phyloP scores from a whole-genome alignment of 441 rosid species.

The Syzygium syzygioides region DNA sequence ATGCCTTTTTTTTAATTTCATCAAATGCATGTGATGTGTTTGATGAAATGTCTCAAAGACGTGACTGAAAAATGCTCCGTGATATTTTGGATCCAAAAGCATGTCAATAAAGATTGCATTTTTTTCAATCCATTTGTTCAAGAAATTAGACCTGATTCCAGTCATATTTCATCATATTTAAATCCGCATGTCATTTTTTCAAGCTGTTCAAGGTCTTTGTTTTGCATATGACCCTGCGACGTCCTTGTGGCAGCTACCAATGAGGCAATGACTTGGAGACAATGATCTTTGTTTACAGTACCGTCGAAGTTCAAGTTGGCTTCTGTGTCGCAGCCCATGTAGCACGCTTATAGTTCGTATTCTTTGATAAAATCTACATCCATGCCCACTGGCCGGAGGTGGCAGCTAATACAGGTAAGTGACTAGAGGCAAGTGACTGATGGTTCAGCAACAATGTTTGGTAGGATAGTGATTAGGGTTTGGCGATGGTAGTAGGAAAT shows the following conservation, averaged over 20 bases:
- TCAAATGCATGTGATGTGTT: neutral
- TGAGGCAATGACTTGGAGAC: neutral
- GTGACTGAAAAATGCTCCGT: neutral
- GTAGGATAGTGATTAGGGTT: too few relatives aligned
- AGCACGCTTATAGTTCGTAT: neutral
- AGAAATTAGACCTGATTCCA: neutral
- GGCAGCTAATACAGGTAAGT: neutral
- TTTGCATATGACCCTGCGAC: neutral
- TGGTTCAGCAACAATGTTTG: neutral
- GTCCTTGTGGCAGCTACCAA: neutral
- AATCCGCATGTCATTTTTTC: neutral
- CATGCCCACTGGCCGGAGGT: neutral
- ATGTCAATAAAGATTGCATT: neutral
- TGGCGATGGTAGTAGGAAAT: neutral
- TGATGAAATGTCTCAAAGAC: neutral
- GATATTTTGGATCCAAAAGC: neutral
- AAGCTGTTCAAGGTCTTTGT: neutral
- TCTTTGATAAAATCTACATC: too few relatives aligned
- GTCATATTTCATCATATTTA: neutral
- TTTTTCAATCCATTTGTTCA: neutral
- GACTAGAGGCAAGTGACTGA: neutral
- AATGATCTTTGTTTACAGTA: too few relatives aligned
- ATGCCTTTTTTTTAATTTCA: neutral
- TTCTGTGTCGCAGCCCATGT: neutral
- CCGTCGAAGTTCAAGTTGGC: neutral